Percentiles rank a stretch among this genome's conserved stretches.
Conservation (phyloP, 768 basidiomycete species). For the Calocybe cyanea region DNA sequence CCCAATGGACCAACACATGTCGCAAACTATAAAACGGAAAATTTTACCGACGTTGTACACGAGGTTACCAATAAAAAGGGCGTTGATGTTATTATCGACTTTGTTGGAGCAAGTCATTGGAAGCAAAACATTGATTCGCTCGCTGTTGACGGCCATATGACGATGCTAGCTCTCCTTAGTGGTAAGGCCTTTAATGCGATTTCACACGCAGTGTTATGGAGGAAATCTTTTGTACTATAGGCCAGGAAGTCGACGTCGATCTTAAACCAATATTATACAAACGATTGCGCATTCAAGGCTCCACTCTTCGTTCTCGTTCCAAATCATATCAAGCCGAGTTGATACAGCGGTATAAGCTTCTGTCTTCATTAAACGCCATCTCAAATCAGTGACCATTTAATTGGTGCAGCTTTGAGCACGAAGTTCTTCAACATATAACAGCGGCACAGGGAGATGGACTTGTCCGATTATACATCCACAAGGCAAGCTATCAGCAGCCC, state of each 20-base stretch:
- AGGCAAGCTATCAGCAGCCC: conserved; percentile 39
- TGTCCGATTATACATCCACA: conserved; percentile 74
- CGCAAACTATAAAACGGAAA: conserved; percentile 81
- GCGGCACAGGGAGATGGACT: conserved; percentile 52
- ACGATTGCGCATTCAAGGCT: conserved; percentile 84
- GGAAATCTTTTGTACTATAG: conserved; percentile 29
- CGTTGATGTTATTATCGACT: conserved; percentile 82
- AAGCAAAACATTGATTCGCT: conserved; percentile 66
- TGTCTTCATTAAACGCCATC: not conserved
- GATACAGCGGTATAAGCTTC: conserved; percentile 44
- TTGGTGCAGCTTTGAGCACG: conserved; percentile 44
- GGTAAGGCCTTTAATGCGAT: conserved; percentile 36
- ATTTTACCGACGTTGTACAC: conserved; percentile 75
- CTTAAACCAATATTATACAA: conserved; percentile 73
- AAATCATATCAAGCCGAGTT: conserved; percentile 75
- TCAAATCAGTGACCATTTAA: not conserved
- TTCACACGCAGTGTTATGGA: not conserved
- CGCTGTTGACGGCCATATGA: conserved; percentile 74
- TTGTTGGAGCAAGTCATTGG: conserved; percentile 76
- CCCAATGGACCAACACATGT: conserved; percentile 70
- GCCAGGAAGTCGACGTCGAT: conserved; percentile 49
- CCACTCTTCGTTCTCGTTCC: conserved; percentile 76
- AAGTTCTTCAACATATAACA: conserved; percentile 57
- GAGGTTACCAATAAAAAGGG: conserved; percentile 65
- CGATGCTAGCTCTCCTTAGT: conserved; percentile 58